Base-by-base conservation (phyloP, 495 filamentous ascomycete species). In the Endocarpon pusillum region DNA sequence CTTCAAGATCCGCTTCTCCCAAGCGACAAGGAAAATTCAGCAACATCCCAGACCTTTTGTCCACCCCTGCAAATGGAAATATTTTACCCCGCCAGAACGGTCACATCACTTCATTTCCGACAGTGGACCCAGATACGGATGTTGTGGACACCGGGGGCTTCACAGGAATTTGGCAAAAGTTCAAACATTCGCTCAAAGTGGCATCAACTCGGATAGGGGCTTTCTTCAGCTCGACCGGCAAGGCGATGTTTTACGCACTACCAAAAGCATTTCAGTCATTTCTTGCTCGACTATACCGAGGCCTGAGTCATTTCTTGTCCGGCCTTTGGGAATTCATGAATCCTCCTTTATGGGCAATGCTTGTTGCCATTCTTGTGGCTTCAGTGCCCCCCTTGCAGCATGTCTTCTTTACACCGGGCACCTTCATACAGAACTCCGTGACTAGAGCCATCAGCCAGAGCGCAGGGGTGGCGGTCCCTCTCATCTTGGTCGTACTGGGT, bases 311-410 rank as follows among this genome's bases (percentile, higher is more conserved):
- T 9, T 77, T 87, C 45, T 49, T 69, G 34, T 42, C 52, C 23
- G 84, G 82, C 21, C 40, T 79, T 6, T 85, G 79, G 80, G 78
- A 78, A 22, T 89, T 94, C 54, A 96, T 97, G 89, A 97, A 96
- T 54, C 87, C 89, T 4, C 91, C 89, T 1, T 71, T 97, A 1
- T 96, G 86, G 83, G 87, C 89, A 7, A 96, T 97, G 87, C 62
- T 96, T 1, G 56, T 71, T 14, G 79, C 91, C 12, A 76, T 96
- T 36, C 50, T 94, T 36, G 77, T 96, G 3, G 89, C 91, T 19
- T 92, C 83, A 2, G 68, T 94, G n/a, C 91, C 89, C 0, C 51
- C 62, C 2, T 64, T 96, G 2, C 86, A 97, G 51, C 57, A 58
- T 19, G 57, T 85, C 10, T 96, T 97, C 61, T 97, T 94, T 59